These are phyloP conservation scores for Neoarthrinium moseri DNA, from an alignment of 2,329 filamentous ascomycete species.

Conservation along the genomic window DNA sequence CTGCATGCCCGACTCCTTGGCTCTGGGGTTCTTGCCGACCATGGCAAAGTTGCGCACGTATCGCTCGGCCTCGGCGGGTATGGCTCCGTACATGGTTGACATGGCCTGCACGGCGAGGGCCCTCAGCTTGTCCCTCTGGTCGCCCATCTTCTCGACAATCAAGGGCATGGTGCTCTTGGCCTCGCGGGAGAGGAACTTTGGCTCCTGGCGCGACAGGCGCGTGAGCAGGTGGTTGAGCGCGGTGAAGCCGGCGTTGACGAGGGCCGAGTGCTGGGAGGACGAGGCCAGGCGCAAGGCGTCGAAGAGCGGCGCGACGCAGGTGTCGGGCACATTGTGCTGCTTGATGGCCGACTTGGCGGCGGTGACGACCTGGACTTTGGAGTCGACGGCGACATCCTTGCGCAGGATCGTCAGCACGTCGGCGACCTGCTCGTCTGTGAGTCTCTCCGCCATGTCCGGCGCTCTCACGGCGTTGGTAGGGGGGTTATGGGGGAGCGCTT, in stretches of 20 bases:
- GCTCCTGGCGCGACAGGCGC: conserved; percentile 80
- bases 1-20: conserved; percentile 80
- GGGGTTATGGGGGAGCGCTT: no score
- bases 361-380: conserved; percentile 70
- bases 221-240: conserved; percentile 86
- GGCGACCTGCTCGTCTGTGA: conserved; percentile 58
- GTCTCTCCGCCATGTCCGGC: conserved; percentile 51
- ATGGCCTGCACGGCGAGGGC: conserved; percentile 72
- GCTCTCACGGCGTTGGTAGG: neutral
- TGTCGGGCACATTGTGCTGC: conserved; percentile 83
- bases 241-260: conserved; percentile 82
- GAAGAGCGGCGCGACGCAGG: conserved; percentile 70
- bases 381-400: conserved; percentile 66
- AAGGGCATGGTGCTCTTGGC: conserved; percentile 70
- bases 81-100: conserved; percentile 71
- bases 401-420: conserved; percentile 51
- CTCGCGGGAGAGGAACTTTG: conserved; percentile 69
- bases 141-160: conserved; percentile 81
- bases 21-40: conserved; percentile 75
- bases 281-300: conserved; percentile 78
- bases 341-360: conserved; percentile 86
- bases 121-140: conserved; percentile 83
- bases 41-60: conserved; percentile 77
- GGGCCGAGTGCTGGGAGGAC: conserved; percentile 70
- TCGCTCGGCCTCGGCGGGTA: conserved; percentile 73